phyloP scores from a whole-genome alignment of 768 basidiomycete genomes.

The Hortiboletus flavorubellus region DNA sequence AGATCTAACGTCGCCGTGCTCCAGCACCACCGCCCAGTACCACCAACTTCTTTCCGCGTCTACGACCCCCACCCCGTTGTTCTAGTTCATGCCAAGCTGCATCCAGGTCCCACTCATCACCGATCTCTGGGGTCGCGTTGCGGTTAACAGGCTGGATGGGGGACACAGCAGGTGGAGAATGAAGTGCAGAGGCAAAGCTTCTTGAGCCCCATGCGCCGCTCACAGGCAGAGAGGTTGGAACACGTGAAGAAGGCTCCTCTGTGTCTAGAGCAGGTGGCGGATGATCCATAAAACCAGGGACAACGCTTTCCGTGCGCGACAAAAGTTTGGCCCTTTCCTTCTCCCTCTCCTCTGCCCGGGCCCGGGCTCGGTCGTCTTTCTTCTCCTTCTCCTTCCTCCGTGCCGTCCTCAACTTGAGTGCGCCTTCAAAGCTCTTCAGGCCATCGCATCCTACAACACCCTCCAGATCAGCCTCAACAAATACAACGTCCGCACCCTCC shows the following conservation, averaged over 20 bases:
- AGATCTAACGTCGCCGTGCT: conserved; percentile 42
- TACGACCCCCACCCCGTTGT: conserved; percentile 52
- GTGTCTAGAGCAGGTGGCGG: conserved; percentile 8
- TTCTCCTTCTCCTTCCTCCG: conserved; percentile 77
- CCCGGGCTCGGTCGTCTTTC: conserved; percentile 84
- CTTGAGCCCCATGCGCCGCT: conserved; percentile 74
- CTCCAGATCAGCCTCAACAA: conserved; percentile 83
- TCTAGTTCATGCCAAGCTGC: conserved; percentile 81
- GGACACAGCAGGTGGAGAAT: conserved; percentile 46
- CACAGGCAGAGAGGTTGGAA: conserved; percentile 10
- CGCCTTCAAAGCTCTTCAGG: conserved; percentile 78
- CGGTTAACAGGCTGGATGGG: conserved; percentile 38
- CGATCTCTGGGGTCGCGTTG: conserved; percentile 29
- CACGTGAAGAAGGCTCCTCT: conserved; percentile 13
- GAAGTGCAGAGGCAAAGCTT: conserved; percentile 79
- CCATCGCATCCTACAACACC: conserved; percentile 74
- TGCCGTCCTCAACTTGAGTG: conserved; percentile 69
- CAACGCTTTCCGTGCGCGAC: conserved; percentile 18
- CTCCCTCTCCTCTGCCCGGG: conserved; percentile 73
- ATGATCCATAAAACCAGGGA: conserved; percentile 4
- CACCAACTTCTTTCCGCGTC: conserved; percentile 62
- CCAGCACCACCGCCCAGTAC: conserved; percentile 65
- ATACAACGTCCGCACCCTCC: conserved; percentile 88
- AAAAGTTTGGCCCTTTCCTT: conserved; percentile 46
- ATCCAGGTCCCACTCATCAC: conserved; percentile 77